Percentiles rank a stretch among this genome's conserved stretches.
Conservation (phyloP, 2,329 filamentous ascomycete species). For the Knoxdaviesia capensis region DNA sequence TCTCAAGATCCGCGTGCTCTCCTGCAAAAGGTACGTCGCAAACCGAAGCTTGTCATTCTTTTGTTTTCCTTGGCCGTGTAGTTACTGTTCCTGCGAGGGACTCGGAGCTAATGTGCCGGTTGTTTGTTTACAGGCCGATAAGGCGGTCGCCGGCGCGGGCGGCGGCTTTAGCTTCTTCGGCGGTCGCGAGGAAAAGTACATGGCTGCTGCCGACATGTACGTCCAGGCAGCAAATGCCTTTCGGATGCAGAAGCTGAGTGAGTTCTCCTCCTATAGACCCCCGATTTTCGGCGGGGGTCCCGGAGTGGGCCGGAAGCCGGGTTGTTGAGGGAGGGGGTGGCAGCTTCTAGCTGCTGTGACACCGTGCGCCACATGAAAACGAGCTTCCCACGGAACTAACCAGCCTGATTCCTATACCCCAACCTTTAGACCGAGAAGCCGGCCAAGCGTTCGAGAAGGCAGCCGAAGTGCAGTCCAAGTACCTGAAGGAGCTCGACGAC, state of each 20-base stretch:
- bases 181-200: constrained; percentile 70
- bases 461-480: constrained; percentile 57
- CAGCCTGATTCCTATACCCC: neutral
- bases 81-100: neutral
- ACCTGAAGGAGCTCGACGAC: constrained; percentile 81
- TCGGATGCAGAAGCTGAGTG: constrained; percentile 69
- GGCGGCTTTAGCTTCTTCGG: constrained; percentile 83
- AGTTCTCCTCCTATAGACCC: constrained; percentile 7
- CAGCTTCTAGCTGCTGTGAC: too few species aligned
- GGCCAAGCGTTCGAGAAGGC: constrained; percentile 74
- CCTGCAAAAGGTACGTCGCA: constrained; percentile 46
- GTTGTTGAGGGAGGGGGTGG: too few species aligned
- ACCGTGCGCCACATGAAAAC: neutral
- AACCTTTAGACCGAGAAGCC: constrained; percentile 51
- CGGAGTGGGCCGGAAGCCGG: neutral
- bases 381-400: too few species aligned
- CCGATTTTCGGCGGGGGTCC: neutral
- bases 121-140: constrained; percentile 52
- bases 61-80: neutral
- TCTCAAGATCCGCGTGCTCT: constrained; percentile 59
- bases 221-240: constrained; percentile 83
- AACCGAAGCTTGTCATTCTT: neutral
- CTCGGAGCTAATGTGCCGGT: neutral
- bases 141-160: constrained; percentile 51
- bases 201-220: constrained; percentile 74